phyloP scores from a whole-genome alignment of 1,284 basidiomycete species.

The Ustilago esculenta region DNA sequence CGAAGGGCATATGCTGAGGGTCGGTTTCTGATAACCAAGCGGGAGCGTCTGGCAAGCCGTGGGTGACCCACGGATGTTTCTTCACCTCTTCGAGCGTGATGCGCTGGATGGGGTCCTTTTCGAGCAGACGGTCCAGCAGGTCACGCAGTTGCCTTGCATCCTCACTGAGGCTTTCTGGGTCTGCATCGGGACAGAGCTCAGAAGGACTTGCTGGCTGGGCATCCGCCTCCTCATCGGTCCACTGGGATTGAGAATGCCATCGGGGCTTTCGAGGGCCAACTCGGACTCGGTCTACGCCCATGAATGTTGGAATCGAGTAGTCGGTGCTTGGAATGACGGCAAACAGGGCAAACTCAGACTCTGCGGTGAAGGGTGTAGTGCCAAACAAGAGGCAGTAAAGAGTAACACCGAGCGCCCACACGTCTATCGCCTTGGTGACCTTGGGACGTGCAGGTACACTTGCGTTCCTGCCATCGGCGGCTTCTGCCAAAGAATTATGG shows the following conservation, averaged over 20 bases:
- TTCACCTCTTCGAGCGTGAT: constrained; percentile 87
- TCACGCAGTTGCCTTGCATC: constrained; percentile 71
- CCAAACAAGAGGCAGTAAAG: constrained; percentile 95
- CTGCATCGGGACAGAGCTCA: constrained; percentile 35
- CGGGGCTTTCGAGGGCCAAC: constrained; percentile 52
- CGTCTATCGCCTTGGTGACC: constrained; percentile 92
- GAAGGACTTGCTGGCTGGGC: constrained; percentile 31
- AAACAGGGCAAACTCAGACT: constrained; percentile 83
- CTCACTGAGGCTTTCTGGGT: constrained; percentile 24
- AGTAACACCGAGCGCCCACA: constrained; percentile 99
- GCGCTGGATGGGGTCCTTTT: constrained; percentile 82
- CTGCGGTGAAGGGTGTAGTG: constrained; percentile 75
- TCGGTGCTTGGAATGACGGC: constrained; percentile 82
- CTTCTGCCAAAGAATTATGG: constrained; percentile 4
- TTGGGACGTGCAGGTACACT: constrained; percentile 15
- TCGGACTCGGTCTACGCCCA: constrained; percentile 77
- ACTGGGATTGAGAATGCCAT: constrained; percentile 46
- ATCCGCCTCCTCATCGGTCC: constrained; percentile 56
- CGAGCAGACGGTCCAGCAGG: constrained; percentile 79
- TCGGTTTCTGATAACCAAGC: constrained; percentile 84
- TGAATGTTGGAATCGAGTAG: constrained; percentile 76
- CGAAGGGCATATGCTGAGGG: constrained; percentile 72
- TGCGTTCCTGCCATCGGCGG: constrained; percentile 2
- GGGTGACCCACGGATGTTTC: constrained; percentile 78
- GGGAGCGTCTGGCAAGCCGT: constrained; percentile 73